Percentiles rank a stretch among this genome's conserved stretches.
Conservation (phyloP, 202 grass and related monocot genomes). For the Setaria italica region DNA sequence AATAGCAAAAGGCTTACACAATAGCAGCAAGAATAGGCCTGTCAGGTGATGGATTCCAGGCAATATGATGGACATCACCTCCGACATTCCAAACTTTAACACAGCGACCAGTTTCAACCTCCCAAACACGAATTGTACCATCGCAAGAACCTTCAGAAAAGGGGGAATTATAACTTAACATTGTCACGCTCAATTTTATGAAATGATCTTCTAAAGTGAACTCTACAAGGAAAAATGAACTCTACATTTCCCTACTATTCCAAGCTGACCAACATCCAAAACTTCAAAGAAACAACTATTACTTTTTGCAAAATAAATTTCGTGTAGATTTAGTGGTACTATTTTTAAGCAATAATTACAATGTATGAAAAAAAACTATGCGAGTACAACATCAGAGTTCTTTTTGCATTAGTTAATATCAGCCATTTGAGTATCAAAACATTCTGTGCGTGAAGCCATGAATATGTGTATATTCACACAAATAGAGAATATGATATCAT, state of each 20-base stretch:
- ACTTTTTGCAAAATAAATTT: not conserved
- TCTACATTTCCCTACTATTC: not conserved
- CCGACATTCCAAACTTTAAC: constrained; percentile 84
- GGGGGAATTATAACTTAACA: constrained; percentile 23
- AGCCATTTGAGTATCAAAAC: constrained; percentile 17
- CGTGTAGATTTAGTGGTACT: not conserved
- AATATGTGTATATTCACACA: constrained; percentile 3
- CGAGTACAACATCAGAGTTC: not conserved
- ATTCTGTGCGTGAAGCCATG: not conserved
- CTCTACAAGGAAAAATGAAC: not conserved
- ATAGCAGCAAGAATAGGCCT: constrained; percentile 82
- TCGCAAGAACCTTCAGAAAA: constrained; percentile 83
- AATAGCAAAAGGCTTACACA: constrained; percentile 58
- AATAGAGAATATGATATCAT: constrained; percentile 27
- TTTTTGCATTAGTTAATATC: not conserved
- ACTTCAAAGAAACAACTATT: not conserved
- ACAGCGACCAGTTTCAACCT: constrained; percentile 93
- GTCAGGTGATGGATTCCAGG: constrained; percentile 92
- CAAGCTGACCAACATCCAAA: not conserved
- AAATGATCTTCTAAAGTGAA: constrained; percentile 6
- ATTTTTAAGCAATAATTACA: not conserved
- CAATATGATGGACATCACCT: constrained; percentile 64
- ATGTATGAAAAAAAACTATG: not conserved
- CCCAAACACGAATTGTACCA: constrained; percentile 91
- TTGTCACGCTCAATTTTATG: not conserved